Evolutionary conservation across 495 filamentous ascomycete species (phyloP).

Genomic region (Cladorrhinum samala): DNA sequence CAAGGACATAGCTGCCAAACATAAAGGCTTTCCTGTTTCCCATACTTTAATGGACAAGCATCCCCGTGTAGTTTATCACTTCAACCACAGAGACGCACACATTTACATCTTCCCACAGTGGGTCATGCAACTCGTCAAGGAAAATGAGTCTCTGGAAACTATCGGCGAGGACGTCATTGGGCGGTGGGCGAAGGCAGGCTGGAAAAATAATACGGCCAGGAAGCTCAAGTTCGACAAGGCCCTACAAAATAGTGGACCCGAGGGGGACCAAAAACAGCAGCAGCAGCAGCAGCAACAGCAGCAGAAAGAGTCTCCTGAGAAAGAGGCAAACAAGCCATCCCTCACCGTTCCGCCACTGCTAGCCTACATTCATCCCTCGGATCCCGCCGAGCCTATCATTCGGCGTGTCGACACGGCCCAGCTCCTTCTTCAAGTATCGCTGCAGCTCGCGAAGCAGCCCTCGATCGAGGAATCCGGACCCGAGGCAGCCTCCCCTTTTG

Average conservation of each 20-base stretch:
- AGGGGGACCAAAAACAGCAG: slow-evolving; percentile 10
- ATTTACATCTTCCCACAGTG: slow-evolving; percentile 91
- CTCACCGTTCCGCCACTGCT: slow-evolving; percentile 64
- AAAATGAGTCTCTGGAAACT: slow-evolving; percentile 73
- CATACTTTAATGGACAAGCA: slow-evolving; percentile 65
- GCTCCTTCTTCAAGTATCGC: slow-evolving; percentile 70
- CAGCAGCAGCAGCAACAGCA: neutral
- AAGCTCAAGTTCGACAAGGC: slow-evolving; percentile 71
- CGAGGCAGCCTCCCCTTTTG: slow-evolving; percentile 56
- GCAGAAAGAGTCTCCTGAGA: slow-evolving; percentile 14
- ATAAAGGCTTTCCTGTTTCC: slow-evolving; percentile 64
- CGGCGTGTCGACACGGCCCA: slow-evolving; percentile 82
- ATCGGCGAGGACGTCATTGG: slow-evolving; percentile 89
- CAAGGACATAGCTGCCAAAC: slow-evolving; percentile 68
- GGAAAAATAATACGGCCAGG: slow-evolving; percentile 72
- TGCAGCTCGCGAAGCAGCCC: slow-evolving; percentile 72
- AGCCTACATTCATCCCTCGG: slow-evolving; percentile 63
- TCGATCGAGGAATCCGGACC: slow-evolving; percentile 60
- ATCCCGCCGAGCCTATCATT: slow-evolving; percentile 50
- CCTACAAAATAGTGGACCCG: slow-evolving; percentile 35
- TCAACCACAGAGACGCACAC: slow-evolving; percentile 78
- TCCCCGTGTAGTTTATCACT: slow-evolving; percentile 67
- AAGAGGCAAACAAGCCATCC: slow-evolving; percentile 26
- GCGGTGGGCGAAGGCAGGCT: slow-evolving; percentile 89
- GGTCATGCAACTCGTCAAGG: slow-evolving; percentile 73